Base-by-base conservation (phyloP, 192 early-diverging fungal species). In the Geranomyces variabilis region DNA sequence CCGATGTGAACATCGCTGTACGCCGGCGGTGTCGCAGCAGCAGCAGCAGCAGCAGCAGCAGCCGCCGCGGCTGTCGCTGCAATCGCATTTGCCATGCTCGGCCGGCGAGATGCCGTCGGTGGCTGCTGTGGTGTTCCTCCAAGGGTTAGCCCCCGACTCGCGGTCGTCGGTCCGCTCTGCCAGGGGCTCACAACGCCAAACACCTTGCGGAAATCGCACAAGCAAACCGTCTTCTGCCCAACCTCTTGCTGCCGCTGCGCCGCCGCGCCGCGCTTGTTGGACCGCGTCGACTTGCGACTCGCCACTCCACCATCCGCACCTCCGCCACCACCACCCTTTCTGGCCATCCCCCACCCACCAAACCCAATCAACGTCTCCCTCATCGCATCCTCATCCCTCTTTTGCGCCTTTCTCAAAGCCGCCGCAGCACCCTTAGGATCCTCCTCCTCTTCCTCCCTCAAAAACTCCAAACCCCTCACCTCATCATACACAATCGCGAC, bases 401-500 rank as follows among this genome's bases (percentile, higher is more conserved):
- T 51, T 31, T 78, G 77, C 21, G 66, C 68, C 26, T 46, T 31
- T 6, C 57, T 53, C 24, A 33, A 34, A 1, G 55, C 29, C 1
- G 76, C 78, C 4, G 69, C 47, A 14, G 44, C 67, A 2, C 74
- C 80, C 13, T 67, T 26, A 49, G 70, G 65, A 48, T 80, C 70
- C 45, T 81, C 75, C 14, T 65, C 76, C 29, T 77, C 75, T 31
- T 83, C 85, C 62, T 80, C 83, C 43, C 80, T 73, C 24, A 64
- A 67, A 65, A 72, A 87, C 63, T 88, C 85, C n/a, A 83, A 63
- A 21, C 43, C 30, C 17, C 83, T 51, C 17, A 88, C 67, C 46
- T 75, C 67, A 57, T 87, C 81, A 60, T 85, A 88, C 7, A 87
- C 77, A 24, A 77, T 67, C 14, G 64, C 76, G 10, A 88, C 81